These are phyloP conservation scores for Exserohilum rostratum DNA, from an alignment of 2,329 filamentous ascomycete species.

Conservation along the genomic window DNA sequence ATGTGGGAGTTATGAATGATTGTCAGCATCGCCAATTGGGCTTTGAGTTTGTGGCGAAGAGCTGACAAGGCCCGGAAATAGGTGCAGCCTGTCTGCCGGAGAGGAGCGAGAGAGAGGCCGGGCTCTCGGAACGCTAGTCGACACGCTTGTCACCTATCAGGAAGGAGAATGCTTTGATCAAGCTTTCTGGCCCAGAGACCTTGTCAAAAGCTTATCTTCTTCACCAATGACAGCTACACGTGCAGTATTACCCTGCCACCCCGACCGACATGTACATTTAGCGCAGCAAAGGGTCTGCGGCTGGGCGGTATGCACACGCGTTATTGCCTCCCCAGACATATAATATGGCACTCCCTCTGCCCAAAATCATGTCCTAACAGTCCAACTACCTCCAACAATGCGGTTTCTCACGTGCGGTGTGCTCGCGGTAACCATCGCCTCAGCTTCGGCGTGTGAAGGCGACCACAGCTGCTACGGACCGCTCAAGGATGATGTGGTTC, in stretches of 20 bases:
- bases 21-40: neutral
- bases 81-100: neutral
- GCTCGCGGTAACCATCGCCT: conserved; percentile 13
- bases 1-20: neutral
- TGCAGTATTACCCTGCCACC: conserved; percentile 11
- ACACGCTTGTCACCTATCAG: conserved; percentile 22
- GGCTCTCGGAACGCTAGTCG: conserved; percentile 18
- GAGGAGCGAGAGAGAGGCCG: conserved; percentile 9
- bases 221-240: conserved; percentile 21
- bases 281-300: neutral
- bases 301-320: neutral
- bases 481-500: conserved; percentile 47
- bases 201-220: conserved; percentile 30
- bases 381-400: conserved; percentile 16
- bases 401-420: conserved; percentile 9
- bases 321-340: conserved; percentile 1
- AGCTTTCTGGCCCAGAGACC: conserved; percentile 22
- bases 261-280: neutral
- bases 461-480: conserved; percentile 49
- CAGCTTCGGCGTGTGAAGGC: conserved; percentile 37
- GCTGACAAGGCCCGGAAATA: neutral
- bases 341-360: conserved; percentile 6
- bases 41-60: neutral
- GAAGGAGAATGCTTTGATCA: conserved; percentile 25
- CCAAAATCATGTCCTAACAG: neutral